A percentile compares a stretch with the other conserved stretches of the same genome.
Evolutionary conservation across 768 basidiomycete species (phyloP).

Genomic region (Gautieria morchelliformis): DNA sequence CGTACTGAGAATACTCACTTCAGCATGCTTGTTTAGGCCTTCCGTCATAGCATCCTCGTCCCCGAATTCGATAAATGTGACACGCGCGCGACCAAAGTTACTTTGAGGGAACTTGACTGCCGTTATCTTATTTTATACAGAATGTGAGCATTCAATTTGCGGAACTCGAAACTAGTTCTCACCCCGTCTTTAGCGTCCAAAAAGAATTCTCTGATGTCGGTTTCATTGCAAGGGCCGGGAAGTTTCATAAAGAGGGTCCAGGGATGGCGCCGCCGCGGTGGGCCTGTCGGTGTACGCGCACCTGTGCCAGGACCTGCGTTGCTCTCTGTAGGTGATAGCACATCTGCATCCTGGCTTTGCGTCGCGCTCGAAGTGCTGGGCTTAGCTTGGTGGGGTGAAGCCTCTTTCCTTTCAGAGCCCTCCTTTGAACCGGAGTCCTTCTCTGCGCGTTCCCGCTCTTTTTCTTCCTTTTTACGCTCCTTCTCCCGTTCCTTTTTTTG

Average conservation of each 20-base stretch:
- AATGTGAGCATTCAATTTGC: neutral
- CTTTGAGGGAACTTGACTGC: constrained; percentile 49
- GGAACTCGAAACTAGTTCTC: constrained; percentile 18
- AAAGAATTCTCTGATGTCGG: constrained; percentile 69
- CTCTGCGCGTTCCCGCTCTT: constrained; percentile 41
- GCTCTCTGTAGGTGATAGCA: constrained; percentile 8
- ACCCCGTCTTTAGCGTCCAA: constrained; percentile 61
- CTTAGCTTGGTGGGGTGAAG: constrained; percentile 8
- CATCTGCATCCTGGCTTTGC: constrained; percentile 9
- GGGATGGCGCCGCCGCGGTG: constrained; percentile 40
- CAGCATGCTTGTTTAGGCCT: constrained; percentile 64
- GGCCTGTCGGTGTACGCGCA: constrained; percentile 61
- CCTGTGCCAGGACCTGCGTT: constrained; percentile 48
- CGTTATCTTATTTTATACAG: constrained; percentile 40
- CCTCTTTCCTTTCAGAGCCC: constrained; percentile 20
- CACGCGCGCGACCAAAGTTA: constrained; percentile 37
- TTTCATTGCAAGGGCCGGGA: constrained; percentile 42
- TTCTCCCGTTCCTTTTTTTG: constrained; percentile 41
- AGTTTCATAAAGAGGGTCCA: constrained; percentile 83
- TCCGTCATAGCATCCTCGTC: constrained; percentile 80
- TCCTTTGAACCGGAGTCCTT: constrained; percentile 28
- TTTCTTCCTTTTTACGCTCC: constrained; percentile 56
- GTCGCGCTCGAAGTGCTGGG: constrained; percentile 19
- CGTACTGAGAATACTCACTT: constrained; percentile 32
- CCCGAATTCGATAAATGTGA: constrained; percentile 85